Evolutionary conservation across 164 flowering plant species (phyloP).

Genomic region (Dillenia suffruticosa): DNA sequence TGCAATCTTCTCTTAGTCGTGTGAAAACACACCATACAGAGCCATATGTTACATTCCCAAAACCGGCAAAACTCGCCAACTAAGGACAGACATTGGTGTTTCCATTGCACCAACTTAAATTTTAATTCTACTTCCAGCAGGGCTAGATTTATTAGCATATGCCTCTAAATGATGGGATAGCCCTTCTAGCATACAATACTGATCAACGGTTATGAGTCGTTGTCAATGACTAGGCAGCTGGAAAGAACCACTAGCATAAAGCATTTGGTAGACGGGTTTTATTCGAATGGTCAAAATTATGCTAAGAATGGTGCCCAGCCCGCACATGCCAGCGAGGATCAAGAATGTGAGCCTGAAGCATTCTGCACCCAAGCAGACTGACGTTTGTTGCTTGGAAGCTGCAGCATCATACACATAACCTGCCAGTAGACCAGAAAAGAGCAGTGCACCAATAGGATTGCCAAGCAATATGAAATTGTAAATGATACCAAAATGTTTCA

Average conservation of each 20-base stretch:
- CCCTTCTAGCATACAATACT: too few species aligned
- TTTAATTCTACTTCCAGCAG: too few species aligned
- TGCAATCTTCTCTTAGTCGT: too few species aligned
- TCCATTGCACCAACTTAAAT: too few species aligned
- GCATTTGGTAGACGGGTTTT: conserved; percentile 78
- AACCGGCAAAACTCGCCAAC: too few species aligned
- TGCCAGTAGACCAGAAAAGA: conserved; percentile 68
- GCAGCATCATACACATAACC: conserved; percentile 55
- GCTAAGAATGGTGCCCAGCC: conserved; percentile 56
- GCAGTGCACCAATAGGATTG: conserved; percentile 61
- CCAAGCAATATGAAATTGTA: conserved; percentile 55
- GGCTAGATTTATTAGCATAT: too few species aligned
- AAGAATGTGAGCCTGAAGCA: conserved; percentile 63
- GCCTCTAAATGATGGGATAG: too few species aligned
- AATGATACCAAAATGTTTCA: conserved; percentile 67
- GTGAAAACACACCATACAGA: too few species aligned
- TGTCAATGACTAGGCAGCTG: conserved; percentile 27
- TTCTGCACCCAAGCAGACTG: conserved; percentile 33
- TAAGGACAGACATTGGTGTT: too few species aligned
- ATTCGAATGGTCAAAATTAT: conserved; percentile 50
- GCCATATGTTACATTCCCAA: too few species aligned
- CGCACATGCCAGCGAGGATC: conserved; percentile 62
- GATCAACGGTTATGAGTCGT: too few species aligned
- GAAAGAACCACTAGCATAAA: conserved; percentile 79
- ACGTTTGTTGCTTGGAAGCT: conserved; percentile 44